Base-by-base conservation (phyloP, 768 basidiomycete genomes). In the Scleroderma bovista region DNA sequence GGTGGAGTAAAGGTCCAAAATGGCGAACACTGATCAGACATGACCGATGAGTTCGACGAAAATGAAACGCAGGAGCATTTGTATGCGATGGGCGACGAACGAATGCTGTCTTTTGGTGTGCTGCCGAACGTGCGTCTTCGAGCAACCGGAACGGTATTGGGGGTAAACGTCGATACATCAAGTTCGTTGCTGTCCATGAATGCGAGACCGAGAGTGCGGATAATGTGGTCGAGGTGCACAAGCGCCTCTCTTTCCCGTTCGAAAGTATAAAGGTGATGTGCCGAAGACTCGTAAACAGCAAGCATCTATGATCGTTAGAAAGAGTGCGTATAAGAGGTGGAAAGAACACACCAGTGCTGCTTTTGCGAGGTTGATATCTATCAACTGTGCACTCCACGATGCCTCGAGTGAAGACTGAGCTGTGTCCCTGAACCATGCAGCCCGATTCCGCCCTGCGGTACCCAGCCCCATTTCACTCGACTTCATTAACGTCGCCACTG, bases 201-300 rank as follows among this genome's bases (percentile, higher is more conserved):
- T 0, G 82, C 79, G 36, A 88, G 72, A 3, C 70, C 63, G 2
- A 84, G 69, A 3, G 64, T 64, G n/a, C 72, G 74, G 52, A 91
- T 77, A 50, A 89, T 79, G 26, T 74, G 71, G 60, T 91, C 88
- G 29, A 90, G 72, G 20, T 75, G 70, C 36, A 76, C 60, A 10
- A 91, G 69, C 0, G 86, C 73, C 17, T 66, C 65, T 19, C 72
- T 69, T 11, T 80, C 75, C 13, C 82, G 76, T 19, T 78, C 75
- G 4, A 76, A 71, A 19, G 74, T 76, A 60, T 88, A 77, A 38
- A 76, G 70, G 6, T 86, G 86, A 52, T 90, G 84, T 5, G 83
- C 77, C 1, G 84, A 89, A 0, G 79, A 77, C 62, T 91, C 88
- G 57, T 87, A 91, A 3, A 91, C 69, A 6, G 88, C 84, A 9